Conservation (phyloP, 345 rosid species). For the Jatropha curcas region DNA sequence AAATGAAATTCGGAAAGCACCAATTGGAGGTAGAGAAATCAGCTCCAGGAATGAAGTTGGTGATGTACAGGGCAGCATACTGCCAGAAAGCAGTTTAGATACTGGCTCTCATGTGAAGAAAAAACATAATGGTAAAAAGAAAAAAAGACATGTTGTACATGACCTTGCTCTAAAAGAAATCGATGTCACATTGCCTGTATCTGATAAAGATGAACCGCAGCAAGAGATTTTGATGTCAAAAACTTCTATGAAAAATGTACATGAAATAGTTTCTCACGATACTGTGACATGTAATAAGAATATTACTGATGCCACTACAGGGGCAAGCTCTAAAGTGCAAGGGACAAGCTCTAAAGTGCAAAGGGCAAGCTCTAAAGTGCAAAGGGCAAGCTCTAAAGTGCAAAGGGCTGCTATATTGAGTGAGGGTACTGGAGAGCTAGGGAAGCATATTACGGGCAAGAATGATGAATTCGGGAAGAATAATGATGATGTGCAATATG, state of each 20-base stretch:
- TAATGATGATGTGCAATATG: constrained; percentile 7
- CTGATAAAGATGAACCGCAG: constrained; percentile 16
- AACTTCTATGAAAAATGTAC: constrained; percentile 9
- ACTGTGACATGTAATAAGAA: background rate
- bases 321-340: constrained; percentile 1
- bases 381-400: background rate
- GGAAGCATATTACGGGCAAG: constrained; percentile 7
- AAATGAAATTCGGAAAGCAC: constrained; percentile 12
- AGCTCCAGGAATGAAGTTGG: constrained; percentile 1
- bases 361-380: too few species aligned
- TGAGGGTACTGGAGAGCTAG: constrained; percentile 18
- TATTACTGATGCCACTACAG: constrained; percentile 12
- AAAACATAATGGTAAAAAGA: constrained; percentile 22
- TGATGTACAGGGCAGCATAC: constrained; percentile 15
- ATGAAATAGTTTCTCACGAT: constrained; percentile 15
- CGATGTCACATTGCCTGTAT: background rate
- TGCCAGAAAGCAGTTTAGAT: constrained; percentile 17
- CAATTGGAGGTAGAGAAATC: constrained; percentile 14
- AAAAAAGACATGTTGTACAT: constrained; percentile 5
- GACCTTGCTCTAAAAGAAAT: constrained; percentile 29
- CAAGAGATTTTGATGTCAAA: background rate
- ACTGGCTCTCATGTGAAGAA: constrained; percentile 19
- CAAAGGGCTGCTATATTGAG: constrained; percentile 3
- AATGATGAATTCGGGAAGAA: constrained; percentile 12
- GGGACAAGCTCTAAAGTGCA: constrained; percentile 7